Evolutionary conservation across 306 rosid species (phyloP).

Genomic region (Quercus engelmannii): DNA sequence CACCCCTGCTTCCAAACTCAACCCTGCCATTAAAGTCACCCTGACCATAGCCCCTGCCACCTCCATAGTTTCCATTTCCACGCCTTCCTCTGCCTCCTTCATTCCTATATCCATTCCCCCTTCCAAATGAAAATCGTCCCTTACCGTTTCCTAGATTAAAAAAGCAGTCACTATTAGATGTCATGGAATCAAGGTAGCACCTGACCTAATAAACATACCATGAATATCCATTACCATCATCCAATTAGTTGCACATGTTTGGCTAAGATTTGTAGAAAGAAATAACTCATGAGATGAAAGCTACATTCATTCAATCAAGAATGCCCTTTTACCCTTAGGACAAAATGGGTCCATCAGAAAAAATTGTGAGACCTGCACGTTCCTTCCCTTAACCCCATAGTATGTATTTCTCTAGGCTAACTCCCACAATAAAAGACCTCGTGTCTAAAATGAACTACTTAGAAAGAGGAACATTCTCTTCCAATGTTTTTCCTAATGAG

Average conservation of each 20-base stretch:
- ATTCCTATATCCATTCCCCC: slow-evolving; percentile 55
- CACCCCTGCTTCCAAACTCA: slow-evolving; percentile 58
- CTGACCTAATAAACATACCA: background rate
- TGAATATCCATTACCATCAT: too few species aligned
- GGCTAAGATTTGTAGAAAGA: background rate
- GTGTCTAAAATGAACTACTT: background rate
- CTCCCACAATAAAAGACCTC: background rate
- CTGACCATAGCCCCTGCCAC: slow-evolving; percentile 62
- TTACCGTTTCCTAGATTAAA: slow-evolving; percentile 49
- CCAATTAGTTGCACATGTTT: background rate
- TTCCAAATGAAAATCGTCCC: slow-evolving; percentile 55
- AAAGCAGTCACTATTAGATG: slow-evolving; percentile 1
- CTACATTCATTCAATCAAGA: background rate
- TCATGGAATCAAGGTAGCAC: background rate
- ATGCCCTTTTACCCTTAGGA: background rate
- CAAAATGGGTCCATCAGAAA: background rate
- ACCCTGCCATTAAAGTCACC: slow-evolving; percentile 47
- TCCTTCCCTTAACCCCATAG: background rate
- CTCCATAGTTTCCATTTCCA: slow-evolving; percentile 65
- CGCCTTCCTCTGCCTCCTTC: slow-evolving; percentile 82
- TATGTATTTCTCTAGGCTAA: background rate
- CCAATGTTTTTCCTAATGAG: background rate
- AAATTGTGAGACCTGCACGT: background rate
- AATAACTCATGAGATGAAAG: background rate
- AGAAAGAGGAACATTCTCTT: background rate